A percentile compares a stretch with the other conserved stretches of the same genome.
phyloP scores from a whole-genome alignment of 1,284 basidiomycete species.

The Ustilago nuda region DNA sequence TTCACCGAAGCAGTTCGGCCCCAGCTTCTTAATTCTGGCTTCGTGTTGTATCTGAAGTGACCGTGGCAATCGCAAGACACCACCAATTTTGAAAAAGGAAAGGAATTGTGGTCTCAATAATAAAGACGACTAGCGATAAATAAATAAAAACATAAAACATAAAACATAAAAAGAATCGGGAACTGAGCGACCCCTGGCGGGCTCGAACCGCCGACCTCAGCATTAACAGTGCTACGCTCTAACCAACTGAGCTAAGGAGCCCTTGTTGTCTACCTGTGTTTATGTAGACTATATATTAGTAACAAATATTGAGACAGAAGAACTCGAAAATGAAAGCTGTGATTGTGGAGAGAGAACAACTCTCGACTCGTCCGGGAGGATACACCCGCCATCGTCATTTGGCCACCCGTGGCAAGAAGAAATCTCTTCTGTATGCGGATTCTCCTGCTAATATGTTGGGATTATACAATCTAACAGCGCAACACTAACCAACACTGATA shows the following conservation, averaged over 20 bases:
- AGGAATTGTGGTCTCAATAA: slow-evolving; percentile 2
- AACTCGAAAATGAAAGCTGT: slow-evolving; percentile 1
- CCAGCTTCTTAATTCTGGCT: neutral
- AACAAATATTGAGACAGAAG: neutral
- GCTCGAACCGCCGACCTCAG: slow-evolving; percentile 61
- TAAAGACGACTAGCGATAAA: neutral
- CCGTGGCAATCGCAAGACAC: neutral
- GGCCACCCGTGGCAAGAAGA: no score
- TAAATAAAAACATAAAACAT: no score
- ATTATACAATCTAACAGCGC: no score
- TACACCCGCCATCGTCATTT: no score
- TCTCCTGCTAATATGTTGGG: no score
- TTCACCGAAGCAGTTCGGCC: neutral
- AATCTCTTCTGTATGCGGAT: no score
- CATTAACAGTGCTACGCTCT: slow-evolving; percentile 63
- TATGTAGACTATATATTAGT: no score
- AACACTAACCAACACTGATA: neutral
- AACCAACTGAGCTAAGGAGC: slow-evolving; percentile 60
- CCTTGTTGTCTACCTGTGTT: neutral
- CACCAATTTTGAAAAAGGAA: neutral
- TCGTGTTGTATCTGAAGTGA: neutral
- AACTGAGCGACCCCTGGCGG: slow-evolving; percentile 48
- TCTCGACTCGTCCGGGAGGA: no score
- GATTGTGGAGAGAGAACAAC: slow-evolving; percentile 15
- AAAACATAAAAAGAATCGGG: neutral